Conservation (phyloP, 1,284 basidiomycete species). For the Salmacisia buchloeana region DNA sequence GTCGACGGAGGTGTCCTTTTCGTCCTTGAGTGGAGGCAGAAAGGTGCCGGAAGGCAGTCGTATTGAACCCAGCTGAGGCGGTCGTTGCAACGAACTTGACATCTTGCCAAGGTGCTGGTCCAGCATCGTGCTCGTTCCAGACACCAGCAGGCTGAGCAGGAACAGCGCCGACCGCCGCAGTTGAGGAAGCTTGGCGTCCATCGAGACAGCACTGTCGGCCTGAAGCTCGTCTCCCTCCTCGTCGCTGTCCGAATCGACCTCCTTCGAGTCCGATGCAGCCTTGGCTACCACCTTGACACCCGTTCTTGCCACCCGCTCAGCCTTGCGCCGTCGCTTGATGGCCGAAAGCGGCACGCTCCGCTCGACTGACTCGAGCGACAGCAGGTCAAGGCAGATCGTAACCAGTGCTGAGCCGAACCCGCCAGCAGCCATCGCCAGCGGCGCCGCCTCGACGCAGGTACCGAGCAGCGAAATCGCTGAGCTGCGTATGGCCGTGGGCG, state of each 20-base stretch:
- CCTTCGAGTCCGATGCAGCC: slow-evolving; percentile 2
- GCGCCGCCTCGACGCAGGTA: slow-evolving; percentile 41
- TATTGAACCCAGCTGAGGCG: background rate
- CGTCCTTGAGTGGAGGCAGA: too few relatives aligned
- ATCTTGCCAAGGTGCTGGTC: slow-evolving; percentile 7
- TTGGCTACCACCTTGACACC: slow-evolving; percentile 12
- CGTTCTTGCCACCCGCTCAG: background rate
- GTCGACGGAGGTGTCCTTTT: too few relatives aligned
- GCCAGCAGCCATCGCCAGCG: slow-evolving; percentile 24
- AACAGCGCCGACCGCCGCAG: slow-evolving; percentile 41
- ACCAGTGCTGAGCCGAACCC: slow-evolving; percentile 25
- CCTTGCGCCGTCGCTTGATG: background rate
- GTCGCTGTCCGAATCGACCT: slow-evolving; percentile 16
- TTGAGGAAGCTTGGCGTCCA: slow-evolving; percentile 35
- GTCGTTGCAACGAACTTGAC: background rate
- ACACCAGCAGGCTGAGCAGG: slow-evolving; percentile 31
- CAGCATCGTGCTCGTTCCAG: slow-evolving; percentile 19
- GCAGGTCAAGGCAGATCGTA: slow-evolving; percentile 30
- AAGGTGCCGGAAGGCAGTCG: too few relatives aligned
- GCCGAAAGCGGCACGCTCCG: background rate
- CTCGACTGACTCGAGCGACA: slow-evolving; percentile 29
- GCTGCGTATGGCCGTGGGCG: slow-evolving; percentile 36
- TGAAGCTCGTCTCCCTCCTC: slow-evolving; percentile 15
- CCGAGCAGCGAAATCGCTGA: slow-evolving; percentile 44
- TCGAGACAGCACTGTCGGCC: slow-evolving; percentile 1